Conservation (phyloP, 768 basidiomycete species). For the Pisolithus microcarpus region DNA sequence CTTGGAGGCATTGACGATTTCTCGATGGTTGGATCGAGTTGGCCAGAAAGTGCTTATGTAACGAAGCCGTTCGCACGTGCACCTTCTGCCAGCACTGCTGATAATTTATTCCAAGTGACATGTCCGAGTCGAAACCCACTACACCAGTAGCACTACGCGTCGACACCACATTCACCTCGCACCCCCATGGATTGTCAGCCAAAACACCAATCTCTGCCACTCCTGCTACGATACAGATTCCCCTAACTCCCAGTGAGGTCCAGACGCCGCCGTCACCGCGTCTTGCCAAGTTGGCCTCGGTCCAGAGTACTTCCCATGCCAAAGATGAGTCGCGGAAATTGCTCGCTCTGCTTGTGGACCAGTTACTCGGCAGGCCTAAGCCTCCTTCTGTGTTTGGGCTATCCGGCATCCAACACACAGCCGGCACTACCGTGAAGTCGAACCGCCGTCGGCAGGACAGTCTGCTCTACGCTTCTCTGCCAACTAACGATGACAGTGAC, state of each 20-base stretch:
- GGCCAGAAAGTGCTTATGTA: too few relatives aligned
- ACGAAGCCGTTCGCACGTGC: too few relatives aligned
- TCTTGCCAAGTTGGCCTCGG: slow-evolving; percentile 11
- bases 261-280: slow-evolving; percentile 19
- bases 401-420: slow-evolving; percentile 29
- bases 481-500: slow-evolving; percentile 15
- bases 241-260: slow-evolving; percentile 19
- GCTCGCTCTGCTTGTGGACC: slow-evolving; percentile 54
- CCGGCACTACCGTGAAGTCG: slow-evolving; percentile 38
- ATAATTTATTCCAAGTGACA: neutral
- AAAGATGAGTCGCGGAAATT: slow-evolving; percentile 63
- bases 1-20: slow-evolving; percentile 14
- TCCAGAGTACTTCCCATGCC: slow-evolving; percentile 32
- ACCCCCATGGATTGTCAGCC: slow-evolving; percentile 1
- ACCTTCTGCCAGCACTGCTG: too few relatives aligned
- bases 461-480: slow-evolving; percentile 1
- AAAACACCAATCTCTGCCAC: slow-evolving; percentile 13
- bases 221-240: slow-evolving; percentile 23
- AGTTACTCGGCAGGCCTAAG: slow-evolving; percentile 50
- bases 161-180: slow-evolving; percentile 4
- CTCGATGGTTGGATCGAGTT: neutral
- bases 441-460: slow-evolving; percentile 14
- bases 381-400: slow-evolving; percentile 48
- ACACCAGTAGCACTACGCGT: slow-evolving; percentile 6
- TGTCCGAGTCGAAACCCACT: neutral